Evolutionary conservation across 306 rosid genomes (phyloP), one percentile per base, ranked within the genome.

Genomic region (Boehmeria nivea): DNA sequence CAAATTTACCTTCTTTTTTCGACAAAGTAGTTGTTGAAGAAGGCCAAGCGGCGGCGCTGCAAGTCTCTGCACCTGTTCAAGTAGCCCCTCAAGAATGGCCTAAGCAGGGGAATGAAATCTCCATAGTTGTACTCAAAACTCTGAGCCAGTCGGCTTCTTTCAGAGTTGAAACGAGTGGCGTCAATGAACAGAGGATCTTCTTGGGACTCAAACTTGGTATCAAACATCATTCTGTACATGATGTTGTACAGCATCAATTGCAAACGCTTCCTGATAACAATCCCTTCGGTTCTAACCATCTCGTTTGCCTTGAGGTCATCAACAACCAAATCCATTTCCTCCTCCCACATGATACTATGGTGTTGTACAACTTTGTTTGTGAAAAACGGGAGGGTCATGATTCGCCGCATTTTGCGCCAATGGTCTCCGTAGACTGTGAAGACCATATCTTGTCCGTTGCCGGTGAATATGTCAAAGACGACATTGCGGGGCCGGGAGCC

Each of bases 221-320:
- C 86, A 60, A 88, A 88, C 94, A 88, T 88, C 94, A 88, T 88
- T 51, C 90, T 54, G 43, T 88, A 88, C 94, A 84, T 82, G 63
- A 84, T 76, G 28, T 88, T 88, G 52, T 88, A 88, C 28, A 88
- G 21, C 94, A 84, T 88, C 58, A 84, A 13, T 22, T 84, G 90
- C 53, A 88, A 66, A 0, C 94, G 58, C 65, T 57, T 88, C 63
- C 94, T 78, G 6, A 88, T 67, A 16, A 88, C 86, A 1, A 80
- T 71, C 40, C 96, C 94, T 61, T 60, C 57, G 1, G 53, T 78
- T 46, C 51, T 70, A 52, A 72, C 86, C 15, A 3, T 33, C 17
- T 72, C 78, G 2, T 80, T 67, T 0, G 22, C 63, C 0, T 22
- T 67, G 9, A 88, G 77, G 42, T 84, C 96, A 1, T 53, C 48